phyloP scores from a whole-genome alignment of 2,329 filamentous ascomycete genomes.

The Colletotrichum neosansevieriae region DNA sequence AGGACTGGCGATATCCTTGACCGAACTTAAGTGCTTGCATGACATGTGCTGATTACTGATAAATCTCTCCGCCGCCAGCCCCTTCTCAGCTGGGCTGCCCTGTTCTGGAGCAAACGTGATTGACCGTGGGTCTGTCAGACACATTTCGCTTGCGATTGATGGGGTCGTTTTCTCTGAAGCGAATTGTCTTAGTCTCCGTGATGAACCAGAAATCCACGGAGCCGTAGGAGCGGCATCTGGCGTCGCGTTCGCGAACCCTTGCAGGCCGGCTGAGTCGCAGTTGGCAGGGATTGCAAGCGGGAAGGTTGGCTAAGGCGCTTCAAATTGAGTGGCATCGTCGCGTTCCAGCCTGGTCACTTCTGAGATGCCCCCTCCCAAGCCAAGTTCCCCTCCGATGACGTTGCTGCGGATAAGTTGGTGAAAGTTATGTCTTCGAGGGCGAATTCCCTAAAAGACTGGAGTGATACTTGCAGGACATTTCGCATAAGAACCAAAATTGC shows the following conservation, averaged over 20 bases:
- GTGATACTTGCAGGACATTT: background rate
- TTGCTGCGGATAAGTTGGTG: background rate
- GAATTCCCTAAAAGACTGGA: background rate
- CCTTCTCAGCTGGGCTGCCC: no score
- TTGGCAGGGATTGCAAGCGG: background rate
- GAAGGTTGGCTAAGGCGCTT: background rate
- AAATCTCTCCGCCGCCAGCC: no score
- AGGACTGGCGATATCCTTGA: slow-evolving; percentile 11
- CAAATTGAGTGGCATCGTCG: background rate
- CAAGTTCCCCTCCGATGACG: background rate
- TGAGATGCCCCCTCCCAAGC: background rate
- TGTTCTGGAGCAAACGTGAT: no score
- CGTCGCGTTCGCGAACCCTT: slow-evolving; percentile 13
- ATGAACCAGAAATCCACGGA: no score
- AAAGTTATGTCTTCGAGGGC: background rate
- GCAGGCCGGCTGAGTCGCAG: background rate
- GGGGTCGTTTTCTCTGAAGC: no score
- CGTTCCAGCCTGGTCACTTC: no score
- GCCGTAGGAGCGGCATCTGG: background rate
- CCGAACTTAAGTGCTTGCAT: slow-evolving; percentile 13
- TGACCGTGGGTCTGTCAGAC: no score
- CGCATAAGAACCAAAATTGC: background rate
- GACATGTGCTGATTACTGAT: background rate
- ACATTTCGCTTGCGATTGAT: no score
- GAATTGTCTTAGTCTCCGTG: background rate